A percentile compares a stretch with the other conserved stretches of the same genome.
phyloP scores from a whole-genome alignment of 2,329 filamentous ascomycete species.

The Venturiaceae sp. region DNA sequence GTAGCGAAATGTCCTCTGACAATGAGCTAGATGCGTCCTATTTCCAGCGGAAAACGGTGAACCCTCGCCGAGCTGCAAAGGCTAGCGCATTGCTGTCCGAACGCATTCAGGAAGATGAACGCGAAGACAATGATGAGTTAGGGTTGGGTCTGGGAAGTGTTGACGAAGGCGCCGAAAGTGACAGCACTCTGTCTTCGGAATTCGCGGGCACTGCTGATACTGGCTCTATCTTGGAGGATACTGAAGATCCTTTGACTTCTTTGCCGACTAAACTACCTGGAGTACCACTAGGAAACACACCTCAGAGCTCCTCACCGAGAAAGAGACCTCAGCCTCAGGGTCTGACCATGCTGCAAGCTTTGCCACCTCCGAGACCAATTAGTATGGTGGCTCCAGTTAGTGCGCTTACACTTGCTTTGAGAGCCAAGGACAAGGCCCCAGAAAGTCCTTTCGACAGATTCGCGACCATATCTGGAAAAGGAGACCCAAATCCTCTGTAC shows the following conservation, averaged over 20 bases:
- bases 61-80: conserved; percentile 48
- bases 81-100: conserved; percentile 43
- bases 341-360: conserved; percentile 48
- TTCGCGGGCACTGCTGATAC: conserved; percentile 45
- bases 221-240: conserved; percentile 58
- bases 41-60: conserved; percentile 55
- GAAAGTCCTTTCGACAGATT: conserved; percentile 68
- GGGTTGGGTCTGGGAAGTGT: conserved; percentile 19
- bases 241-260: conserved; percentile 46
- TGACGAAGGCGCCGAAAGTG: conserved; percentile 27
- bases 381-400: conserved; percentile 64
- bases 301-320: conserved; percentile 47
- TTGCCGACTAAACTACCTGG: conserved; percentile 33
- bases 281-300: conserved; percentile 31
- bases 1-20: conserved; percentile 74
- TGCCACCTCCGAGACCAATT: conserved; percentile 64
- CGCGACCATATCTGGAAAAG: conserved; percentile 66
- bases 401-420: conserved; percentile 61
- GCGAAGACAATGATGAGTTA: conserved; percentile 22
- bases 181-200: conserved; percentile 28
- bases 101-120: conserved; percentile 41
- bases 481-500: conserved; percentile 64
- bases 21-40: conserved; percentile 63
- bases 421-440: conserved; percentile 60
- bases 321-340: conserved; percentile 37